Base-by-base conservation (phyloP, 495 filamentous ascomycete genomes). In the Hypoxylon rickii region DNA sequence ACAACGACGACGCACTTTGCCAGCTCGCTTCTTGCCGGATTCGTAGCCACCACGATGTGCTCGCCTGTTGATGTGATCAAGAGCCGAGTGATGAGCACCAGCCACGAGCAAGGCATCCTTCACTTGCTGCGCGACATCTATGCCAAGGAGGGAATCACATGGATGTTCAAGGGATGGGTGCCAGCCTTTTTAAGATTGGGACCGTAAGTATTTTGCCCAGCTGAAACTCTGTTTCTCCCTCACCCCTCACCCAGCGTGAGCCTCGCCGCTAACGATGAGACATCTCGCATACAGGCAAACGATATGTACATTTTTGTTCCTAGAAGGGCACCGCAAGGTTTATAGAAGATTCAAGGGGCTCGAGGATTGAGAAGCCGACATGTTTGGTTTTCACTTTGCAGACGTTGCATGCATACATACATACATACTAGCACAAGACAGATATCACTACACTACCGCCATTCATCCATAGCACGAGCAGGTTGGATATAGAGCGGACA, bases 101-200 rank as follows among this genome's bases (percentile, higher is more conserved):
- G 79, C 21, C 77, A 75, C 47, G 84, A 79, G 29, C 80, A 85
- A 43, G 80, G 81, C 31, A 75, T 93, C 13, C 56, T 77, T 5
- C 68, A 75, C 41, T 60, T 92, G 15, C 65, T 95, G 58, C 67
- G 73, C 4, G 86, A 90, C 32, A 88, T 92, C 21, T 86, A 84
- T 55, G 83, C 79, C 58, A 80, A 83, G 45, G 92, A 98, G 69
- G 93, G 93, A 20, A 69, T 89, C 38, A 70, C 76, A 52, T 98
- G 94, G 94, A 89, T 92, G 82, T 97, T 97, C 73, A 86, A 87
- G 66, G 94, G 94, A n/a, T 98, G 94, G 94, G 87, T 96, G 37
- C 94, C 94, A 7, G 94, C 90, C 64, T 98, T 98, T 69, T 85
- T 96, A 50, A 80, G 94, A n/a, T 66, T 98, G 50, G 95, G 83